These are phyloP conservation scores for Scedosporium minutisporum DNA, from an alignment of 2,329 filamentous ascomycete species.

Conservation along the genomic window DNA sequence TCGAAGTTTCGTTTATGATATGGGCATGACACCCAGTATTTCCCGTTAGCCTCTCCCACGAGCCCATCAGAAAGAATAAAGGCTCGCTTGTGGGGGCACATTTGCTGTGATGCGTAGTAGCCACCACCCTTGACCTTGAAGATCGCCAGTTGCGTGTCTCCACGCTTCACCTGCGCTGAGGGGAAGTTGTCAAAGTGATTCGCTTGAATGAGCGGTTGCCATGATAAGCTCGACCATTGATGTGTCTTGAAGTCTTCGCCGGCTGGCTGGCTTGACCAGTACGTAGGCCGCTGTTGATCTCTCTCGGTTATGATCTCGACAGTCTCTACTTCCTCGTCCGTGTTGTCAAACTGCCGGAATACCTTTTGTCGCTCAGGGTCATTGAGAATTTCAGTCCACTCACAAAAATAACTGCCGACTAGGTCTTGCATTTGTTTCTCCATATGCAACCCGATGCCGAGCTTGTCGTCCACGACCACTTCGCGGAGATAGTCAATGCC, in stretches of 20 bases:
- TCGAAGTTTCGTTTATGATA: constrained; percentile 87
- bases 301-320: constrained; percentile 66
- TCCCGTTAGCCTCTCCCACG: constrained; percentile 53
- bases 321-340: constrained; percentile 55
- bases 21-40: constrained; percentile 68
- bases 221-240: constrained; percentile 40
- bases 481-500: constrained; percentile 75
- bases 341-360: constrained; percentile 82
- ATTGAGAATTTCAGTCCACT: constrained; percentile 78
- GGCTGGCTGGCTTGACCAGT: constrained; percentile 63
- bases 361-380: constrained; percentile 56
- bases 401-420: constrained; percentile 77
- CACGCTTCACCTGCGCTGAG: constrained; percentile 69
- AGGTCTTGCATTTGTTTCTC: constrained; percentile 83
- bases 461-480: constrained; percentile 75
- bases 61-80: constrained; percentile 84
- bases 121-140: constrained; percentile 75
- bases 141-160: constrained; percentile 80
- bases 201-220: constrained; percentile 71
- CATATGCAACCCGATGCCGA: constrained; percentile 75
- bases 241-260: constrained; percentile 57
- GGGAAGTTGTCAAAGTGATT: constrained; percentile 66
- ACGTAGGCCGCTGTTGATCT: constrained; percentile 61
- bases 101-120: constrained; percentile 83
- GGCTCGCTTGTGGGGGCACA: constrained; percentile 87